Base-by-base conservation (phyloP, 1,284 basidiomycete genomes). In the Golubevia pallescens region DNA sequence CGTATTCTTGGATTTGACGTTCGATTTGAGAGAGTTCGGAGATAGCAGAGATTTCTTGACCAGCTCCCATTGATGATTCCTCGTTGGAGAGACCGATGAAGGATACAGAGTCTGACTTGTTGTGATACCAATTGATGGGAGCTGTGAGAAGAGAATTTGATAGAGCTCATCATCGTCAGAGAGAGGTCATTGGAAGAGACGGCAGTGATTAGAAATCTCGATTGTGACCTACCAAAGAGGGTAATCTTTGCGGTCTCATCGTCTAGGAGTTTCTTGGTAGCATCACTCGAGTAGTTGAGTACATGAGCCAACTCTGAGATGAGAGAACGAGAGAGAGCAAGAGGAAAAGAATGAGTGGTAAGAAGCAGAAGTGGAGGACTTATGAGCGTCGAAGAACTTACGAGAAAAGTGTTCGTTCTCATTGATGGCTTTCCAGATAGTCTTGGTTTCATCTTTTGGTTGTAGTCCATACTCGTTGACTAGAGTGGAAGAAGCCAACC, bases 111-210 rank as follows among this genome's bases (percentile, higher is more conserved):
- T 28, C 28, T 28, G 28, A 28, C 28, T 28, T 28, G 48, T 70
- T 66, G 53, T 69, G 68, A 58, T 75, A 71, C 75, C 75, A 77
- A 67, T 78, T 73, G 68, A 75, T 63, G 32, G 77, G 77, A 8
- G 77, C 74, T 67, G 64, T 7, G 42, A 13, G 20, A 32, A 21
- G 59, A 52, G 42, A 60, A 51, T 19, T 54, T 48, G 42, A 19
- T 54, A 16, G 19, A 28, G 28, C 14, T 5, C 60, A 19, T 20
- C 51, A 14, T 34, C 16, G 16, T 61, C 16, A 55, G 23, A 23
- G 14, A 14, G 19, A 34, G 51, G 53, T 16, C 20, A 16, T 20
- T 8, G n/a, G 23, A 59, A n/a, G 34, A 8, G 51, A 23, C 20
- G 10, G 58, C 19, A 14, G 20, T 19, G 34, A 20, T 21, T n/a